phyloP scores from a whole-genome alignment of 2,329 filamentous ascomycete genomes.

The Cladosporium sp. region DNA sequence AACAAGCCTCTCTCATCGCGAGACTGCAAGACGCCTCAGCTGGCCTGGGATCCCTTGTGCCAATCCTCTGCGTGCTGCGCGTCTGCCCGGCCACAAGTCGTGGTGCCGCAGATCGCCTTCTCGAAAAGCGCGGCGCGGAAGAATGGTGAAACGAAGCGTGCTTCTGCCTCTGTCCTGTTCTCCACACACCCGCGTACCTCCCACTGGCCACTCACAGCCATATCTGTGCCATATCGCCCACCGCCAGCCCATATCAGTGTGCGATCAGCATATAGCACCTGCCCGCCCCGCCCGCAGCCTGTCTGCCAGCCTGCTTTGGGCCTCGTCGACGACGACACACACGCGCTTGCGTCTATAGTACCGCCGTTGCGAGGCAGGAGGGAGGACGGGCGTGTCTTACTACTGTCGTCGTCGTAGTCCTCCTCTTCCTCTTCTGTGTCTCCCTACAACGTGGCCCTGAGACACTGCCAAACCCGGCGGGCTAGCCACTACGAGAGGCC shows the following conservation, averaged over 20 bases:
- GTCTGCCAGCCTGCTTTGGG: slow-evolving; percentile 4
- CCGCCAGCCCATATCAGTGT: neutral
- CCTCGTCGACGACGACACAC: neutral
- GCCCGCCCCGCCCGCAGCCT: slow-evolving; percentile 1
- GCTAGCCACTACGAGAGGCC: neutral
- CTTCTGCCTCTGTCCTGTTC: neutral
- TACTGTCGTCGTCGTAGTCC: too few species aligned
- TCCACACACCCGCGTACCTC: neutral
- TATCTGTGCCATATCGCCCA: slow-evolving; percentile 12
- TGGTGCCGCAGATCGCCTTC: slow-evolving; percentile 17
- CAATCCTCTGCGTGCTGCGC: neutral
- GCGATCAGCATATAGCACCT: slow-evolving; percentile 17
- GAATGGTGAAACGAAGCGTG: slow-evolving; percentile 7
- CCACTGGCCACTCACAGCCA: neutral
- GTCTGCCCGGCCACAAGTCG: slow-evolving; percentile 6
- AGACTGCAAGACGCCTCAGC: slow-evolving; percentile 11
- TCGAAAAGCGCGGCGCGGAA: slow-evolving; percentile 9
- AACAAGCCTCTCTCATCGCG: slow-evolving; percentile 10
- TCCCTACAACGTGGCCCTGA: slow-evolving; percentile 12
- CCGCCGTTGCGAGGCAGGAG: slow-evolving; percentile 19
- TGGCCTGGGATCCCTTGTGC: slow-evolving; percentile 10
- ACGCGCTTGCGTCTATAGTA: slow-evolving; percentile 15
- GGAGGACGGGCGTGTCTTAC: slow-evolving; percentile 14
- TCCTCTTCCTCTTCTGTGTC: neutral
- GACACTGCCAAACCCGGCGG: neutral